Base-by-base conservation (phyloP, 2,329 filamentous ascomycete species). In the Rhynchosporium secalis region DNA sequence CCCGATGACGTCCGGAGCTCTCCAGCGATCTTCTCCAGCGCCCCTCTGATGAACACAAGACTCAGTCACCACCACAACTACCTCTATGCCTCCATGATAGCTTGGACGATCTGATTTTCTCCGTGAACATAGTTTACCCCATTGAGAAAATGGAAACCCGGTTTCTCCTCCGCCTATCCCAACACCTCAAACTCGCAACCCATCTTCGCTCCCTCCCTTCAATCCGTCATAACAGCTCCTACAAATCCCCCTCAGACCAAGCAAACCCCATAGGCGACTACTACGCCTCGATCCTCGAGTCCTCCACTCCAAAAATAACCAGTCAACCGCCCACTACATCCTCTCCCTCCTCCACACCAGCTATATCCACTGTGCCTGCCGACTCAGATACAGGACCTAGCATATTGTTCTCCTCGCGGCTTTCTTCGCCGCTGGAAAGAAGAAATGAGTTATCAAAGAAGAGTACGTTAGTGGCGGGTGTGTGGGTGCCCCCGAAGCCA, bases 401-500 rank as follows among this genome's bases (percentile, higher is more conserved):
- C 49, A 85, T 96, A 71, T 83, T 97, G 38, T 97, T 99, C 72
- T 92, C 92, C 26, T 90, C 90, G 7, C 85, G 87, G 8, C 82
- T 95, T 13, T 86, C 88, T 29, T 90, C 89, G 0, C 90, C 92
- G 1, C 83, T 83, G 43, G 87, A 92, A 71, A 82, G 89, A 63
- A 82, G 85, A 46, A 81, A 80, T 3, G 80, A 84, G 49, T 81
- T 86, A 41, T 78, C 85, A 12, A 78, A 81, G 13, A 80, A 83
- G 65, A 86, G 86, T 56, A 84, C 79, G 8, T 79, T 86, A 64
- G 80, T 97, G 60, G 92, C 90, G 1, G 94, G 93, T 3, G 83
- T 98, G 0, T 77, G 86, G 20, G 89, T 98, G 4, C 95, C 95
- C 1, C 93, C 92, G 0, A 84, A 85, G 54, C 95, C 95, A 1